Base-by-base conservation (phyloP, 2,329 filamentous ascomycete genomes). In the Sordariomycetes sp. region DNA sequence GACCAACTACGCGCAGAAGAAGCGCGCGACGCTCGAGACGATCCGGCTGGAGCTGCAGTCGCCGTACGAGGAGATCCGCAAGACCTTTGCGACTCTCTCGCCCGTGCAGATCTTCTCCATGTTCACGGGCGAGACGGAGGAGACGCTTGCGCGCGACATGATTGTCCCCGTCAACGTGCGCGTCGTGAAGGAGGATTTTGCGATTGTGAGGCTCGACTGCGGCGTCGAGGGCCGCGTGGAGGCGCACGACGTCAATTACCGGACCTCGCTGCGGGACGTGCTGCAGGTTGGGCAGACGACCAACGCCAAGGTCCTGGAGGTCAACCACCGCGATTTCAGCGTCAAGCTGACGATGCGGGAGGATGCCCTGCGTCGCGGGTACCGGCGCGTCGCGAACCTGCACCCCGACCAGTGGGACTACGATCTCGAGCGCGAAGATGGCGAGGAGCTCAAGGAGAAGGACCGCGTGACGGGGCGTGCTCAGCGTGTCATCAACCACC, bases 401-500 rank as follows among this genome's bases (percentile, higher is more conserved):
- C 80, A 85, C 48, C 84, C 82, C 51, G 85, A 86, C 48, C 89
- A 91, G 63, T 99, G 94, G 94, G 91, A 99, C 68, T 85, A 87
- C 61, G 75, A 79, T 2, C 84, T 90, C 64, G 94, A 99, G 70
- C 78, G 81, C 20, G 81, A 84, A 52, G 94, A 97, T 66, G 86
- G 83, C 67, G 90, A 95, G 58, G 85, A 89, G 58, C 76, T 94
- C 61, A 84, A 87, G 57, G 90, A 95, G 69, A 95, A 91, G 72
- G 90, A 94, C 66, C 87, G 89, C 67, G 82, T 82, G 12, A 89
- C 89, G 20, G 90, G 89, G 15, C 89, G 94, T 54, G 87, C 89
- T 2, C 90, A 95, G 69, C 84, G 94, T 68, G 94, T 99, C 59
- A 94, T 99, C 75, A 99, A 99, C 70, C 94, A 99, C 68, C 92